Conservation (phyloP, 2,329 filamentous ascomycete species). For the Gnomoniopsis sp. region DNA sequence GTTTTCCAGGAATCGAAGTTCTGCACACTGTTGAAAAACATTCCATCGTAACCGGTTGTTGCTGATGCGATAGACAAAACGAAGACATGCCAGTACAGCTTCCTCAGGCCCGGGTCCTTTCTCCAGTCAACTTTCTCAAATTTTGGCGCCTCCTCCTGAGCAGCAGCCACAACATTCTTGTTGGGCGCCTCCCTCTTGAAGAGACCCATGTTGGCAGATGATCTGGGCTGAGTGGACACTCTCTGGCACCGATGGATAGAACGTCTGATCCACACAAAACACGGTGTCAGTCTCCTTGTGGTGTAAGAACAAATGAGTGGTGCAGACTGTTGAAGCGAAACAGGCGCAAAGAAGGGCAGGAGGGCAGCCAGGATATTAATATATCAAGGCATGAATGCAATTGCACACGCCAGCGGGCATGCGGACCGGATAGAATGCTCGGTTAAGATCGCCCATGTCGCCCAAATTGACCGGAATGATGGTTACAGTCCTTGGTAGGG, state of each 20-base stretch:
- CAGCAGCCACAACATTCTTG: constrained; percentile 23
- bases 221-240: not conserved
- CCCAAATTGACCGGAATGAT: not conserved
- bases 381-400: constrained; percentile 3
- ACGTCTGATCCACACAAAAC: not conserved
- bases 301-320: not conserved
- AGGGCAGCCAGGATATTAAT: constrained; percentile 8
- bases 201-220: constrained; percentile 23
- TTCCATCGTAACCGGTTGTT: constrained; percentile 54
- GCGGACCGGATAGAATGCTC: constrained; percentile 9
- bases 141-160: constrained; percentile 46
- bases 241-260: not conserved
- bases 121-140: constrained; percentile 50
- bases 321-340: not conserved
- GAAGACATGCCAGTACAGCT: constrained; percentile 51
- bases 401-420: constrained; percentile 1
- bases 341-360: not conserved
- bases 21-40: constrained; percentile 43
- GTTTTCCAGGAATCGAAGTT: constrained; percentile 41
- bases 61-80: constrained; percentile 52
- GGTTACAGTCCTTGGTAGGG: not conserved
- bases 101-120: constrained; percentile 52
- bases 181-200: constrained; percentile 25
- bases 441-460: constrained; percentile 11
- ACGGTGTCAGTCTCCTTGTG: not conserved